These are phyloP conservation scores for Podaxis carcinomalis DNA, from an alignment of 768 basidiomycete genomes.

Conservation along the genomic window DNA sequence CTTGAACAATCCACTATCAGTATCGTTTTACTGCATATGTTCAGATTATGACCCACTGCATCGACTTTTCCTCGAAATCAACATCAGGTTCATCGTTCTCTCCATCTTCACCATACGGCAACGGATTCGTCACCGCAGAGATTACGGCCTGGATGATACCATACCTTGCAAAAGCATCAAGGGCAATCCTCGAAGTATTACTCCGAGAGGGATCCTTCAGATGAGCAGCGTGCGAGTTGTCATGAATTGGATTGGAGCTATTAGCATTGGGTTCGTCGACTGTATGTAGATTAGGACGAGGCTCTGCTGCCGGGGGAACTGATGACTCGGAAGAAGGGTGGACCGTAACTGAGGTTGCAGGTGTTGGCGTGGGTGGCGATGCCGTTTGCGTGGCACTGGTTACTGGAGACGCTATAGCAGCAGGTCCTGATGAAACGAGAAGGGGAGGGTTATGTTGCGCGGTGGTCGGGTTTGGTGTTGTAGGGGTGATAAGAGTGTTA, in stretches of 20 bases:
- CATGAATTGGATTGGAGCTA: constrained; percentile 41
- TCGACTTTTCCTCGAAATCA: constrained; percentile 63
- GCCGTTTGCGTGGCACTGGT: not conserved
- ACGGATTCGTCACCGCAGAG: constrained; percentile 45
- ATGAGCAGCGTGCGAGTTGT: constrained; percentile 70
- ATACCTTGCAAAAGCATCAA: constrained; percentile 43
- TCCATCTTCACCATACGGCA: constrained; percentile 66
- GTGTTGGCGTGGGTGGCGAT: not conserved
- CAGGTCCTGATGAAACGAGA: constrained; percentile 6
- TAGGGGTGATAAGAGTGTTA: constrained; percentile 61
- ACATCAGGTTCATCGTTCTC: constrained; percentile 52
- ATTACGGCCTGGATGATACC: constrained; percentile 48
- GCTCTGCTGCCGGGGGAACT: constrained; percentile 9
- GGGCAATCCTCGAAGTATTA: constrained; percentile 44
- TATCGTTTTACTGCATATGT: not conserved
- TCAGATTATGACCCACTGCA: constrained; percentile 36
- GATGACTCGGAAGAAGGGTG: not conserved
- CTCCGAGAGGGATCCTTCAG: constrained; percentile 50
- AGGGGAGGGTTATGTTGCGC: constrained; percentile 15
- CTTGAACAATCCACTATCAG: constrained; percentile 22
- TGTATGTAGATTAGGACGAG: constrained; percentile 19
- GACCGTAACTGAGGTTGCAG: not conserved
- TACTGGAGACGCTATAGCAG: not conserved
- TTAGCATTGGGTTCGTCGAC: constrained; percentile 10
- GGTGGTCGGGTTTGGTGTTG: constrained; percentile 14